Evolutionary conservation across 2,329 filamentous ascomycete species (phyloP), one percentile per base, ranked within the genome.

Genomic region (Ophiocordyceps camponoti-floridani): DNA sequence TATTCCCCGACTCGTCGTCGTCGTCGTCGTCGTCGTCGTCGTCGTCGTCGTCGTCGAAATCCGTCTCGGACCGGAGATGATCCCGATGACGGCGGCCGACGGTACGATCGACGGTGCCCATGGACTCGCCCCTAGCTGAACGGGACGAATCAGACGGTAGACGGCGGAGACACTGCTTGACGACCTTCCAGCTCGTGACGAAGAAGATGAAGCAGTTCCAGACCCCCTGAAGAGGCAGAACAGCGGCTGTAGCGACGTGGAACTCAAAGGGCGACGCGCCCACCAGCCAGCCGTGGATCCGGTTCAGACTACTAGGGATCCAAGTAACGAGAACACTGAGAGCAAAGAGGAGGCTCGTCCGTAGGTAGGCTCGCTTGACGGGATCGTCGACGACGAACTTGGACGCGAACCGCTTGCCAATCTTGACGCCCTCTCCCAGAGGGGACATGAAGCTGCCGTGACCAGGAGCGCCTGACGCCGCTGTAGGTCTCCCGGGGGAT

Each of bases 191-290:
- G 50, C 69, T 84, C 1, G 82, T 83, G 5, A 73, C 72, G 47
- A 82, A 74, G 61, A 87, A 89, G 46, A 91, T 84, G 44, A 84
- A 63, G 28, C 77, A 73, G 55, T 89, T 89, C 82, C 84, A 88
- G 30, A 86, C 73, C 1, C 84, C 84, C 58, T 89, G 84, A 1
- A 86, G 66, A 0, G 84, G 83, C 4, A 89, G 66, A 0, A 88
- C 83, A 2, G 84, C 68, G 2, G 80, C 78, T 7, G 79, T 78
- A 1, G 75, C 72, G 43, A 85, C 70, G 55, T 83, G 81, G 43
- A 86, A 73, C 11, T 69, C 72, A 56, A 77, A 88, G 47, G 68
- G 72, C 28, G 69, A 66, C 9, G 62, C 52, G 12, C 67, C 56
- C 43, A 72, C 61, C 8, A 77, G 61, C 49, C 86, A 70, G 49